Evolutionary conservation across 306 rosid genomes (phyloP).

Genomic region (Malus sylvestris): DNA sequence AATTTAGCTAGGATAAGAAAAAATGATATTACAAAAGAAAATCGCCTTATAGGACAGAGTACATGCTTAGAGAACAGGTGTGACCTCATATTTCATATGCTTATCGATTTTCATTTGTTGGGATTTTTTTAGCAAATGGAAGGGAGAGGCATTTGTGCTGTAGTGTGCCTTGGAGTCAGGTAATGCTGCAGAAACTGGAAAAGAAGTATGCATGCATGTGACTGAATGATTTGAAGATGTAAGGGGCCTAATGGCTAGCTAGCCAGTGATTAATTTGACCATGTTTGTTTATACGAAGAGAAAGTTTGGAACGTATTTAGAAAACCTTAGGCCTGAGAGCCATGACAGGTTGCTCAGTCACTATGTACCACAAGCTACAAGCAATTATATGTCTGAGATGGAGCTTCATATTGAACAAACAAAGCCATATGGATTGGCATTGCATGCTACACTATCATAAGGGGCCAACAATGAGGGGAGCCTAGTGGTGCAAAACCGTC

Average conservation of each 20-base stretch:
- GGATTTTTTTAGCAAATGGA: background rate
- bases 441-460: too few relatives aligned
- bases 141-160: background rate
- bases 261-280: background rate
- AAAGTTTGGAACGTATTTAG: background rate
- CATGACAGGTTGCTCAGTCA: background rate
- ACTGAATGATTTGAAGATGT: background rate
- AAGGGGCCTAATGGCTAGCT: background rate
- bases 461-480: background rate
- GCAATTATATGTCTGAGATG: background rate
- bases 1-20: background rate
- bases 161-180: conserved; percentile 8
- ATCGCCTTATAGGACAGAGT: conserved; percentile 32
- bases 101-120: background rate
- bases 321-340: background rate
- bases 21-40: background rate
- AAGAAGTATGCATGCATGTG: conserved; percentile 6
- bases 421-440: background rate
- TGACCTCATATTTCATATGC: conserved; percentile 9
- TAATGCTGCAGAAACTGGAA: background rate
- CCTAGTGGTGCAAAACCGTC: background rate
- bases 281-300: conserved; percentile 1
- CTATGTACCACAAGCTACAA: background rate
- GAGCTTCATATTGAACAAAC: background rate
- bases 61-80: conserved; percentile 8